phyloP scores from a whole-genome alignment of 2,329 filamentous ascomycete genomes.

The Dendrostoma leiphaemia region DNA sequence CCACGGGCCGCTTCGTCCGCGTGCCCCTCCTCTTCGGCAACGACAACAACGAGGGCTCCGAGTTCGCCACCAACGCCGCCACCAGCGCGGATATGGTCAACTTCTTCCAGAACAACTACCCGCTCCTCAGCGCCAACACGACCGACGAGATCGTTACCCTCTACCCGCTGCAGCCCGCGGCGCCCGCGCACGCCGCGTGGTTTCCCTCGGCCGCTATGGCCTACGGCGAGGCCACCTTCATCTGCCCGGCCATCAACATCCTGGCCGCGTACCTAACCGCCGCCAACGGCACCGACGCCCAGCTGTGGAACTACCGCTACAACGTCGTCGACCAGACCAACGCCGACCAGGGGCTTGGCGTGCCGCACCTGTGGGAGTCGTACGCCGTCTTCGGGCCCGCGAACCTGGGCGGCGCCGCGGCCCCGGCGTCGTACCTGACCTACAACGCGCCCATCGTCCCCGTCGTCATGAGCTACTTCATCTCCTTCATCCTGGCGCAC shows the following conservation, averaged over 20 bases:
- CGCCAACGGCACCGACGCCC: background rate
- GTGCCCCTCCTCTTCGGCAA: constrained; percentile 53
- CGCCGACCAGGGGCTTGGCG: constrained; percentile 38
- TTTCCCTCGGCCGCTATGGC: constrained; percentile 41
- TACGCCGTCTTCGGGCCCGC: constrained; percentile 49
- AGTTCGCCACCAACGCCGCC: constrained; percentile 40
- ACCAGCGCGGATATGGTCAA: constrained; percentile 31
- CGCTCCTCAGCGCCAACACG: constrained; percentile 35
- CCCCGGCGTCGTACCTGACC: constrained; percentile 37
- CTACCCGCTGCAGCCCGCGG: constrained; percentile 36
- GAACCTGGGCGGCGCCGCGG: constrained; percentile 27
- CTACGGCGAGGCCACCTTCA: constrained; percentile 46
- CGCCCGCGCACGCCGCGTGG: constrained; percentile 40
- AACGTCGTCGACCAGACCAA: constrained; percentile 41
- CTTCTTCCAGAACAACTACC: constrained; percentile 49
- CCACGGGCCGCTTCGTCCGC: constrained; percentile 47
- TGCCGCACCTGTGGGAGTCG: constrained; percentile 46
- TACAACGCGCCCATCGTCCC: constrained; percentile 45
- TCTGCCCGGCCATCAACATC: constrained; percentile 40
- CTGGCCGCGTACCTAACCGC: constrained; percentile 31
- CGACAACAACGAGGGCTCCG: constrained; percentile 45
- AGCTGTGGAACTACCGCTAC: constrained; percentile 47
- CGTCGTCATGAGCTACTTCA: constrained; percentile 48
- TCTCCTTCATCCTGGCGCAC: constrained; percentile 45
- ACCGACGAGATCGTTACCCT: constrained; percentile 32